Conservation (phyloP, 306 rosid species). For the Rubus parviflorus region DNA sequence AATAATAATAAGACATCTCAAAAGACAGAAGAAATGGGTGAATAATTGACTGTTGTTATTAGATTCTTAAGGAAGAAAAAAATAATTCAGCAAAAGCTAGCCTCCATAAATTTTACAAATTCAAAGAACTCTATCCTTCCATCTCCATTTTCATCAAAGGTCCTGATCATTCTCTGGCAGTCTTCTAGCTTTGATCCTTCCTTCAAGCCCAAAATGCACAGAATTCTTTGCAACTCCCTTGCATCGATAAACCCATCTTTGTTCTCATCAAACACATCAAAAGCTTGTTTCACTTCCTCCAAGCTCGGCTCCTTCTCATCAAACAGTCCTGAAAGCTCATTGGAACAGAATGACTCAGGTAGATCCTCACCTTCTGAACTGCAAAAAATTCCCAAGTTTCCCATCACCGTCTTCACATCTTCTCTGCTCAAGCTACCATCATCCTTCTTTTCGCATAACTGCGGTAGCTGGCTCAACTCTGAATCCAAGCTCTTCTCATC, state of each 20-base stretch:
- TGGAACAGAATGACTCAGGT: slow-evolving; percentile 30
- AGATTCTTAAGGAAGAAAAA: not conserved
- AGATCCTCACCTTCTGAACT: slow-evolving; percentile 51
- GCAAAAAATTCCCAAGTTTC: slow-evolving; percentile 49
- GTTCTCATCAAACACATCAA: slow-evolving; percentile 80
- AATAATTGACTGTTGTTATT: not conserved
- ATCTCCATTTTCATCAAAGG: slow-evolving; percentile 58
- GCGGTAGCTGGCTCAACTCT: slow-evolving; percentile 21
- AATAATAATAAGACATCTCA: not conserved
- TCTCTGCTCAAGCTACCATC: slow-evolving; percentile 44
- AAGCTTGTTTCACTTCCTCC: slow-evolving; percentile 82
- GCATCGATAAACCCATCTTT: slow-evolving; percentile 79
- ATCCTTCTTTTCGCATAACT: slow-evolving; percentile 24
- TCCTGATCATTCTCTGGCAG: slow-evolving; percentile 69
- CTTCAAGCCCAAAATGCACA: slow-evolving; percentile 54
- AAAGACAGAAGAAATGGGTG: not conserved
- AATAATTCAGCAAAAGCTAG: slow-evolving; percentile 47
- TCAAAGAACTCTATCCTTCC: slow-evolving; percentile 74
- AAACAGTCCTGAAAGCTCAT: slow-evolving; percentile 56
- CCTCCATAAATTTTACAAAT: slow-evolving; percentile 74
- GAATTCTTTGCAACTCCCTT: slow-evolving; percentile 63
- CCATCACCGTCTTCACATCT: slow-evolving; percentile 60
- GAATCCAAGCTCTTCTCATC: slow-evolving; percentile 16
- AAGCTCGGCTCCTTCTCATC: slow-evolving; percentile 82
- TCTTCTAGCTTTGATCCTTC: slow-evolving; percentile 43